Evolutionary conservation across 2,329 filamentous ascomycete species (phyloP), one percentile per base, ranked within the genome.

Genomic region (Lachnum nothofagi): DNA sequence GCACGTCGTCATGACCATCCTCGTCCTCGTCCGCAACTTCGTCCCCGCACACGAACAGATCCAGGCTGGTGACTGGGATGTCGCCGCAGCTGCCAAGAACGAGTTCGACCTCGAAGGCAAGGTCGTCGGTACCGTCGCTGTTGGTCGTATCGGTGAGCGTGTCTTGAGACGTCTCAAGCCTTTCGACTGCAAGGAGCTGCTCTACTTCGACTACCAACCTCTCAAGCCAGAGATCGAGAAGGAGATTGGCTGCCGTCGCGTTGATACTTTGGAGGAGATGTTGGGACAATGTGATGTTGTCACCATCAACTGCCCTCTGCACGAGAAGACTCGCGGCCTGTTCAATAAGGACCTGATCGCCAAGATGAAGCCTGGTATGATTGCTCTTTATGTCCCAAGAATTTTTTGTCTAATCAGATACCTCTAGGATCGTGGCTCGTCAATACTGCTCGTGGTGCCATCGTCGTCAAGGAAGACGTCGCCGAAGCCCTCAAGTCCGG

Each of bases 181-280:
- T 60, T 98, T 98, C 68, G 91, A 95, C 79, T 98, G 93, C 88
- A 95, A 95, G 85, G 91, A 97, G 80, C 82, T 98, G 43, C 82
- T 97, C 57, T 98, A 98, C 87, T 97, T 88, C 70, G 93, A 98
- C 77, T 98, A 98, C 86, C 93, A 98, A 80, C 90, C 91, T 44
- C 79, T 98, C 58, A 78, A 74, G 53, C 67, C 88, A 53, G 90
- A 95, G 77, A 78, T 83, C 64, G 91, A 97, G 82, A 83, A 86
- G 73, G 91, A 96, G 78, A 97, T 97, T 73, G 91, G 91, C 70
- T 91, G 85, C 81, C 82, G 89, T 65, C 83, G 93, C 55, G 90
- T 97, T 52, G 86, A 91, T 42, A 80, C 70, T 65, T 83, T 98
- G 65, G 91, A 96, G 79, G 91, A 97, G 71, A 85, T 98, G 83